Base-by-base conservation (phyloP, 2,329 filamentous ascomycete species). In the Trichoderma koningiopsis region DNA sequence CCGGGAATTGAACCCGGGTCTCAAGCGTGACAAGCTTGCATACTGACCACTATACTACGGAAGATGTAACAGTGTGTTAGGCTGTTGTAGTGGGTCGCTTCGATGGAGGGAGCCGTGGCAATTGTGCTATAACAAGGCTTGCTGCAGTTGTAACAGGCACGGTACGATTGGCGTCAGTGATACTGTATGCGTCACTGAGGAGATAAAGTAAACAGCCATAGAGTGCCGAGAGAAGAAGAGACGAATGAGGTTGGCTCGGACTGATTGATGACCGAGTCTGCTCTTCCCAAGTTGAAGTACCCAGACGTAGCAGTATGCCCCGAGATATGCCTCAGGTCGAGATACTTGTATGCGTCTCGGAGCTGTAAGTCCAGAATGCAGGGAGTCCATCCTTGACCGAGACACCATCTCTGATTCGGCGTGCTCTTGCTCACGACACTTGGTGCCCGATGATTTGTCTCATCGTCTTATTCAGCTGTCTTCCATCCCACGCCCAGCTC, bases 31-130 rank as follows among this genome's bases (percentile, higher is more conserved):
- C 70, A 72, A 72, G 71, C 71, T 72, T 70, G 70, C 70, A 72
- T 72, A 72, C 71, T 72, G 71, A 72, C 71, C 71, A 72, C 71
- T 72, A 72, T 72, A 72, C 70, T 72, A 72, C 71, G 71, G 70
- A 72, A 70, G 69, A 72, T 29, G 33, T 59, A 58, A 59, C 57
- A 62, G 19, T 22, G 47, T 66, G 24, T 33, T 16, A 37, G 58
- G 53, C 53, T 62, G 60, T 55, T 69, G 60, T 65, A 69, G 68
- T 57, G 68, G 61, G 68, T 58, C 61, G 55, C 60, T 59, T 60
- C 58, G 68, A 65, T 69, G 68, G 47, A 7, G 33, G 19, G 10
- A 24, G 2, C 5, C 2, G n/a, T 33, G 52, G 29, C 63, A 16
- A 52, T 58, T 52, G 33, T 4, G 40, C 10, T 52, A 59, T 67